Evolutionary conservation across 192 early-diverging fungal genomes (phyloP).

Genomic region (Thamnidium elegans): DNA sequence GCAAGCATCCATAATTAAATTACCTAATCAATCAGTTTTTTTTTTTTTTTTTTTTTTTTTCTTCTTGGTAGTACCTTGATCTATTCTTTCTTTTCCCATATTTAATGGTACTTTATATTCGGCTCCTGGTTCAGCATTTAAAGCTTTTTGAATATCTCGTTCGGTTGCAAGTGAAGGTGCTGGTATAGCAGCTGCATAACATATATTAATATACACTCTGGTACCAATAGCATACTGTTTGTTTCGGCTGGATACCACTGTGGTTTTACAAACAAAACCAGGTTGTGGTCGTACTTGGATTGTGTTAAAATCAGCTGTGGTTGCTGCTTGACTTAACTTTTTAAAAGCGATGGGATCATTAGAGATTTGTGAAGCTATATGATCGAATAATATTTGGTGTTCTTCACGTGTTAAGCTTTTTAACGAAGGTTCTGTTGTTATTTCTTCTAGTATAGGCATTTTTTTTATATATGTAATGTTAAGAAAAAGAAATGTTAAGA

Average conservation of each 20-base stretch:
- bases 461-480: background rate
- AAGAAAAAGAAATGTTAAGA: too few species aligned
- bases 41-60: background rate
- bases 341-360: conserved; percentile 20
- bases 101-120: conserved; percentile 65
- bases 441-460: conserved; percentile 11
- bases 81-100: conserved; percentile 47
- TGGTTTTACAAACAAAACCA: conserved; percentile 26
- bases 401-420: conserved; percentile 1
- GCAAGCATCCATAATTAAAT: conserved; percentile 67
- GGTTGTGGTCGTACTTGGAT: conserved; percentile 18
- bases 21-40: conserved; percentile 33
- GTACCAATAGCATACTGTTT: conserved; percentile 19
- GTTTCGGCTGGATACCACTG: background rate
- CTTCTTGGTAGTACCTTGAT: conserved; percentile 23
- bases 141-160: conserved; percentile 60
- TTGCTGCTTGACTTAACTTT: background rate
- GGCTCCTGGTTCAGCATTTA: conserved; percentile 56
- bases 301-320: conserved; percentile 5
- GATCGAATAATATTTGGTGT: conserved; percentile 7
- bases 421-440: too few species aligned
- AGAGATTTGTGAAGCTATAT: conserved; percentile 9
- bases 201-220: conserved; percentile 65
- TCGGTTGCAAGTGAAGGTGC: conserved; percentile 52
- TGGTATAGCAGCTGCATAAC: conserved; percentile 53